phyloP scores from a whole-genome alignment of 1,284 basidiomycete species.

The Leccinum glutinopallens region DNA sequence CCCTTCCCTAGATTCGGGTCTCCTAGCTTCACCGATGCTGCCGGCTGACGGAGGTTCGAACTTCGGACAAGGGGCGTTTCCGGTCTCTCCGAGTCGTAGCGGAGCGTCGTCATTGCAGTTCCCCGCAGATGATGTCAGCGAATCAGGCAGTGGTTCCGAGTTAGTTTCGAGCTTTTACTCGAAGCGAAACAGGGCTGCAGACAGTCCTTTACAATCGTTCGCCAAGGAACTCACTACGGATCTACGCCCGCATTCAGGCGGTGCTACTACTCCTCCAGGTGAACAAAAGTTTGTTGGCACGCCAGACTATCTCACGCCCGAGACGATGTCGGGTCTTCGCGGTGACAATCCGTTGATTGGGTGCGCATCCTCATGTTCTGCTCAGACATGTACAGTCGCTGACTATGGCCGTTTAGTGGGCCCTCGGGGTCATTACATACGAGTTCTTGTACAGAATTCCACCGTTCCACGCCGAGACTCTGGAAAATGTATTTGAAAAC shows the following conservation, averaged over 20 bases:
- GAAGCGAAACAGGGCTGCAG: slow-evolving; percentile 57
- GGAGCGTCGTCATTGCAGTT: slow-evolving; percentile 67
- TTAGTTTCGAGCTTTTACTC: slow-evolving; percentile 62
- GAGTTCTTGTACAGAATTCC: slow-evolving; percentile 98
- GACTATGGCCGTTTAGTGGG: slow-evolving; percentile 66
- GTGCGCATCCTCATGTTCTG: slow-evolving; percentile 46
- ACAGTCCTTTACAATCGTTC: slow-evolving; percentile 81
- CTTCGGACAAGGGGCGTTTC: slow-evolving; percentile 67
- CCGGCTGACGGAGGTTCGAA: slow-evolving; percentile 77
- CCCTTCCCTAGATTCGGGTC: slow-evolving; percentile 83
- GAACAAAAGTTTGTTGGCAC: slow-evolving; percentile 95
- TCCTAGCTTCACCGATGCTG: slow-evolving; percentile 72
- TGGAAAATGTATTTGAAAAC: slow-evolving; percentile 98
- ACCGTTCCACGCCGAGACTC: slow-evolving; percentile 96
- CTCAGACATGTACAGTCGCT: slow-evolving; percentile 15
- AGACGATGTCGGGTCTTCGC: slow-evolving; percentile 94
- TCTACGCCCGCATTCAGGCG: slow-evolving; percentile 63
- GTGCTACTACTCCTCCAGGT: slow-evolving; percentile 74
- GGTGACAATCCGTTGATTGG: slow-evolving; percentile 99
- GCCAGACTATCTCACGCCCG: slow-evolving; percentile 95
- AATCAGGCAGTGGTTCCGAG: slow-evolving; percentile 83
- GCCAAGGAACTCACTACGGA: slow-evolving; percentile 82
- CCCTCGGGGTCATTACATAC: slow-evolving; percentile 96
- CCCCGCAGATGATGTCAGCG: slow-evolving; percentile 77
- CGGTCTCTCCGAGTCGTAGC: slow-evolving; percentile 48